Evolutionary conservation across 2,329 filamentous ascomycete species (phyloP).

Genomic region (Fusarium heterosporum): DNA sequence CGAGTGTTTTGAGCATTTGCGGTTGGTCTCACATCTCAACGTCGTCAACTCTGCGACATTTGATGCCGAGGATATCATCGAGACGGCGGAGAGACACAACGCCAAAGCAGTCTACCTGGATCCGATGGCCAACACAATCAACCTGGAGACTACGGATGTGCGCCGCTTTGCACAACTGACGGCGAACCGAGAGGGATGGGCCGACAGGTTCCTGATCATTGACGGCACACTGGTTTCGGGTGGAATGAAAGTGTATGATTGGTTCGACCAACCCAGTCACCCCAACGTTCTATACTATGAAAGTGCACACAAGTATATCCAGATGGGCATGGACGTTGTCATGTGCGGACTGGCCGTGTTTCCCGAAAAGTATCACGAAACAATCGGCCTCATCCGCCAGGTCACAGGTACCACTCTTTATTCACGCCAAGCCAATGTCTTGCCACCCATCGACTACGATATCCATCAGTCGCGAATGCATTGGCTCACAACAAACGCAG

Average conservation of each 20-base stretch:
- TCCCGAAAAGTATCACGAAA: conserved; percentile 18
- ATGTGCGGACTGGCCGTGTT: conserved; percentile 27
- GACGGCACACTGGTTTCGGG: conserved; percentile 21
- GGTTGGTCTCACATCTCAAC: conserved; percentile 14
- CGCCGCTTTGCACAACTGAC: conserved; percentile 18
- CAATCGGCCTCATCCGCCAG: conserved; percentile 24
- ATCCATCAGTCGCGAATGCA: conserved; percentile 26
- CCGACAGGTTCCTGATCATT: conserved; percentile 19
- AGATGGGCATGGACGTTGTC: conserved; percentile 28
- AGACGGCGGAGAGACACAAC: conserved; percentile 22
- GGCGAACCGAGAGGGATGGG: conserved; percentile 11
- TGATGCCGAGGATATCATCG: conserved; percentile 26
- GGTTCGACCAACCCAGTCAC: conserved; percentile 19
- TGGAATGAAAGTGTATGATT: conserved; percentile 22
- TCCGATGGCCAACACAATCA: conserved; percentile 27
- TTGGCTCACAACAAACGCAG: conserved; percentile 23
- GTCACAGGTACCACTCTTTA: conserved; percentile 26
- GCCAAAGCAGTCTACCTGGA: conserved; percentile 28
- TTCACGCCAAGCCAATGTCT: conserved; percentile 25
- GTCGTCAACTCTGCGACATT: conserved; percentile 21
- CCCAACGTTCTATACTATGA: conserved; percentile 26
- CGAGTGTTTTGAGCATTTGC: conserved; percentile 24
- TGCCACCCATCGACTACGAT: conserved; percentile 19
- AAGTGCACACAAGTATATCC: conserved; percentile 28
- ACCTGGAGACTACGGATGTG: conserved; percentile 21